Evolutionary conservation across 345 rosid species (phyloP), one percentile per base, ranked within the genome.

Genomic region (Noccaea bulbosa): DNA sequence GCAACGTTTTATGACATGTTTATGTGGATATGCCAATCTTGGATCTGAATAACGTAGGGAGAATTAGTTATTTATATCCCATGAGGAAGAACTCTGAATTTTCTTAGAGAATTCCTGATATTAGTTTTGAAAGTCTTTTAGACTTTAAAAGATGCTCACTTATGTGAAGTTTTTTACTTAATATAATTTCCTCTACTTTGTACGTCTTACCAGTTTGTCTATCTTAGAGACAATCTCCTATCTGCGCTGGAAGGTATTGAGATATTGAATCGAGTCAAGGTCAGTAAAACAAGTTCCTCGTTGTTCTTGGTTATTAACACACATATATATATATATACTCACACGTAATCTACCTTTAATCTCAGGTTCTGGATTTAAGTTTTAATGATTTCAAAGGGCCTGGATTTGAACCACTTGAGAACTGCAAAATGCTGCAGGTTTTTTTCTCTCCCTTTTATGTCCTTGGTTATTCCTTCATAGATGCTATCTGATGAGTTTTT

Each of bases 371-470:
- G 69, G 98, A 93, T 83, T 83, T 93, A 87, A 91, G 98, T 80
- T 93, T 93, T 82, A 93, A 91, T 86, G 98, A 93, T 74, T 93
- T 93, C 80, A 93, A 91, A 81, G 98, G 98, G 67, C 97, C 98
- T 63, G 98, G 90, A 59, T 93, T 93, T 84, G 98, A 93, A 70
- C 98, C 98, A 61, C 94, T 93, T 37, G 94, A 78, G 79, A 89
- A 87, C 79, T 93, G 98, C 85, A 89, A 85, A 78, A 83, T 84
- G 70, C 81, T 93, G 50, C 98, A 93, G 96, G 98, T 89, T 82
- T 62, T 75, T 45, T 76, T 81, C 61, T 65, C 51, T 49, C 62
- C 67, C 56, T 12, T 12, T 33, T 65, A 2, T 64, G 32, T 69
- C 46, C 20, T 54, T 62, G 33, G 43, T 69, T 55, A 16, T 47